Evolutionary conservation across 495 filamentous ascomycete genomes (phyloP).

Genomic region (Tuber umbilicatum): DNA sequence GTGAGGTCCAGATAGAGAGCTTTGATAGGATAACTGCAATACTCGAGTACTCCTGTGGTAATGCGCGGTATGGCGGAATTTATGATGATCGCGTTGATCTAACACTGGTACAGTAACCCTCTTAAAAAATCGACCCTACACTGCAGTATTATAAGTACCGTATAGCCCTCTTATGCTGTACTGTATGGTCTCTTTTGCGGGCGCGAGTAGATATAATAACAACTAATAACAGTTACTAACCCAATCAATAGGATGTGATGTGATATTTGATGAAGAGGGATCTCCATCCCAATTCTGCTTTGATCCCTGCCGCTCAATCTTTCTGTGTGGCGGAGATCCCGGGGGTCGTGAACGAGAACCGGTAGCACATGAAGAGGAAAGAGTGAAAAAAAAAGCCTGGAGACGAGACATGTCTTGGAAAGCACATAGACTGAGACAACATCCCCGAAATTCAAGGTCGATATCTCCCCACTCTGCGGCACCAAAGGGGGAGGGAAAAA

Average conservation of each 20-base stretch:
- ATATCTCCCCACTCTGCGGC: neutral
- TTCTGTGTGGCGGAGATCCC: neutral
- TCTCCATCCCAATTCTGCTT: neutral
- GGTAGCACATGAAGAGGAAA: neutral
- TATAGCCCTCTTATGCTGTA: neutral
- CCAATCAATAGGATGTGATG: neutral
- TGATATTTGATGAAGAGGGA: neutral
- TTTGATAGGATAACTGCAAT: neutral
- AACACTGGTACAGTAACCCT: neutral
- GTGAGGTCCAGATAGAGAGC: neutral
- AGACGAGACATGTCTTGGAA: neutral
- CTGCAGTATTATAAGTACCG: neutral
- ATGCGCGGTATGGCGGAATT: neutral
- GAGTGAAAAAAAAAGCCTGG: neutral
- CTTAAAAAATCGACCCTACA: neutral
- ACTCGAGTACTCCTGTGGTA: neutral
- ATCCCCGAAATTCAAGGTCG: neutral
- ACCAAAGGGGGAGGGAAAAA: neutral
- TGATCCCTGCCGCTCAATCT: neutral
- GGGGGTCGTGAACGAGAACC: neutral
- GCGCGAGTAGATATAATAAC: neutral
- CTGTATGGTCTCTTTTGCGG: neutral
- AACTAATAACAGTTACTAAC: slow-evolving; percentile 5
- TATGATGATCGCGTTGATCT: neutral
- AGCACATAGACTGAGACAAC: neutral